Conservation (phyloP, 768 basidiomycete genomes). For the Agrocybe chaxingu region DNA sequence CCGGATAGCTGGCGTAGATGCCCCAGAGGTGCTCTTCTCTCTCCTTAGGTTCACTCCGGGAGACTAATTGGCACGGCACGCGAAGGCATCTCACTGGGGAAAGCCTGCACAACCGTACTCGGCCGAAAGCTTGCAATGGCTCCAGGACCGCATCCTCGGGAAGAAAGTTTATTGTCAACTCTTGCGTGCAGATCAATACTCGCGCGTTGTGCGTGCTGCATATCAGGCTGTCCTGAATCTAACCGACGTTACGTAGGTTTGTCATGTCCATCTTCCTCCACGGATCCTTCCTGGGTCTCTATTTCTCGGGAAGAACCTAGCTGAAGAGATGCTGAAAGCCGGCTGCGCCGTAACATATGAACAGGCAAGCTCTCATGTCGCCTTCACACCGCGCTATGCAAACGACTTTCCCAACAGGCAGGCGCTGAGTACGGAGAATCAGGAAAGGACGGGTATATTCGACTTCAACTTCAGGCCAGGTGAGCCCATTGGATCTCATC, state of each 20-base stretch:
- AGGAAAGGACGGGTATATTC: slow-evolving; percentile 62
- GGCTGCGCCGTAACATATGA: slow-evolving; percentile 79
- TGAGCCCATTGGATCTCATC: slow-evolving; percentile 26
- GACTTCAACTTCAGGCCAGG: slow-evolving; percentile 66
- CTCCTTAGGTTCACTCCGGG: neutral
- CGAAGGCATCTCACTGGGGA: slow-evolving; percentile 81
- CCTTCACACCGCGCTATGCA: neutral
- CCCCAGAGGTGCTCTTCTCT: slow-evolving; percentile 69
- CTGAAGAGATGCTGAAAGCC: slow-evolving; percentile 73
- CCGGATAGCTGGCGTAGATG: slow-evolving; percentile 88
- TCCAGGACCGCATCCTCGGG: slow-evolving; percentile 53
- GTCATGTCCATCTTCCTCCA: slow-evolving; percentile 55
- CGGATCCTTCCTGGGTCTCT: slow-evolving; percentile 51
- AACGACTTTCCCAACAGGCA: slow-evolving; percentile 24
- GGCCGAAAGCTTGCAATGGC: slow-evolving; percentile 72
- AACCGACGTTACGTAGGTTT: slow-evolving; percentile 46
- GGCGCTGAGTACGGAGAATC: slow-evolving; percentile 78
- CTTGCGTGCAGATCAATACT: slow-evolving; percentile 77
- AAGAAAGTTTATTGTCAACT: slow-evolving; percentile 70
- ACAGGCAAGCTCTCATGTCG: slow-evolving; percentile 32
- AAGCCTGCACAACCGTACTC: slow-evolving; percentile 72
- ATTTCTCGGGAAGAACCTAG: slow-evolving; percentile 44
- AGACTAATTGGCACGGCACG: neutral
- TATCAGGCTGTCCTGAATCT: neutral
- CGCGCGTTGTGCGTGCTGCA: slow-evolving; percentile 61